A percentile compares a stretch with the other conserved stretches of the same genome.
Conservation (phyloP, 1,284 basidiomycete genomes). For the Xerocomus nothofagi region DNA sequence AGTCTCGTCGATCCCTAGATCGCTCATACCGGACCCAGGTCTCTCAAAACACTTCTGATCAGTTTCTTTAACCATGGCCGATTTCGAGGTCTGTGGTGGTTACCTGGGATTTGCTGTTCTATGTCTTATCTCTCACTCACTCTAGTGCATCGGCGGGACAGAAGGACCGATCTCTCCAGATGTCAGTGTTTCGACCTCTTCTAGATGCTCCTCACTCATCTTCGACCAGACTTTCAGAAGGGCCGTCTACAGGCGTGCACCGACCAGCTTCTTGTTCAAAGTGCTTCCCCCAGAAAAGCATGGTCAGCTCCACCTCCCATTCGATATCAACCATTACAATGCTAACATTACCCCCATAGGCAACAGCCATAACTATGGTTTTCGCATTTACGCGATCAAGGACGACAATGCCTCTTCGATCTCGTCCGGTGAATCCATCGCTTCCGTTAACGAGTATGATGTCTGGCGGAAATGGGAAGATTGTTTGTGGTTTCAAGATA, state of each 20-base stretch:
- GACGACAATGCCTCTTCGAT: conserved; percentile 41
- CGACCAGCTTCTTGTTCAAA: conserved; percentile 57
- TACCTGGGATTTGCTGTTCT: background rate
- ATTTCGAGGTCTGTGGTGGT: conserved; percentile 3
- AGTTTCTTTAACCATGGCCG: conserved; percentile 1
- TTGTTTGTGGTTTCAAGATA: conserved; percentile 71
- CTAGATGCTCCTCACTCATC: conserved; percentile 3
- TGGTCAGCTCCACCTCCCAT: conserved; percentile 40
- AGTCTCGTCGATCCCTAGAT: background rate
- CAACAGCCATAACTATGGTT: conserved; percentile 55
- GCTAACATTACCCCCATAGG: conserved; percentile 40
- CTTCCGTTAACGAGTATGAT: conserved; percentile 55
- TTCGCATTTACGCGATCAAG: conserved; percentile 54
- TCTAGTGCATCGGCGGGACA: background rate
- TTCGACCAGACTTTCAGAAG: conserved; percentile 47
- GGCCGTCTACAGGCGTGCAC: conserved; percentile 59
- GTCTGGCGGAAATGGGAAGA: conserved; percentile 81
- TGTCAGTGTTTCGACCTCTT: conserved; percentile 15
- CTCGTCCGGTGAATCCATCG: conserved; percentile 21
- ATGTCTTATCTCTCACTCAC: background rate
- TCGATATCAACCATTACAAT: background rate
- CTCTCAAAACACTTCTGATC: background rate
- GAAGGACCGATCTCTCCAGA: conserved; percentile 24
- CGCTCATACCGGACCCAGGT: conserved; percentile 6
- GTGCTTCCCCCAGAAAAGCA: conserved; percentile 58